These are phyloP conservation scores for Apiotrichum siamense DNA, from an alignment of 1,284 basidiomycete species.

Conservation along the genomic window DNA sequence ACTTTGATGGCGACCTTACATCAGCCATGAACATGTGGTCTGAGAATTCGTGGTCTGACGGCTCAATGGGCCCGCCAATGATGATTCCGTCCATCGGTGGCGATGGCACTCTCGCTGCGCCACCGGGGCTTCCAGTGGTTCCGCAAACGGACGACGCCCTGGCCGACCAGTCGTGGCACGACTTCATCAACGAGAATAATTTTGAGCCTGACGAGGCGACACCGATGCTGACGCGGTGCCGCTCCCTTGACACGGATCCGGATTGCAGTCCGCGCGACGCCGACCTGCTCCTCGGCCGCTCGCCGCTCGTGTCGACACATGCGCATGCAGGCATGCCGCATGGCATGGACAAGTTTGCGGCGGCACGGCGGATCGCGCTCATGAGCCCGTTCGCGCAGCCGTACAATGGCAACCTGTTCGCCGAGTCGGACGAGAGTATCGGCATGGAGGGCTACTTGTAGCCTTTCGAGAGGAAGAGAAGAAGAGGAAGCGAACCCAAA, in stretches of 20 bases:
- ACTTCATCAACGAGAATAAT: constrained; percentile 22
- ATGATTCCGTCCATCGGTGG: background rate
- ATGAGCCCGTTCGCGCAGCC: constrained; percentile 19
- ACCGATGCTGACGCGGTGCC: constrained; percentile 17
- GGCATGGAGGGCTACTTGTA: constrained; percentile 7
- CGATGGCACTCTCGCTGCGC: background rate
- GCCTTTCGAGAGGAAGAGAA: too few species aligned
- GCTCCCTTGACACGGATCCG: constrained; percentile 20
- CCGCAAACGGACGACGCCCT: constrained; percentile 14
- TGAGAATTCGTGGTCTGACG: background rate
- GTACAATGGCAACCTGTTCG: constrained; percentile 19
- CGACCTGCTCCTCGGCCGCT: constrained; percentile 12
- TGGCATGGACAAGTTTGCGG: constrained; percentile 10
- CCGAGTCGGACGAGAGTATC: constrained; percentile 10
- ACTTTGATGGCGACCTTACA: constrained; percentile 12
- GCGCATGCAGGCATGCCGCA: constrained; percentile 4
- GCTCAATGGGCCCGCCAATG: background rate
- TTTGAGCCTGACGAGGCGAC: constrained; percentile 21
- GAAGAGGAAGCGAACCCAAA: too few species aligned
- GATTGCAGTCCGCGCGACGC: constrained; percentile 18
- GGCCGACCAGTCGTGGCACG: constrained; percentile 22
- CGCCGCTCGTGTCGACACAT: constrained; percentile 14
- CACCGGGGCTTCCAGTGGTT: background rate
- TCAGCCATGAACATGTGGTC: constrained; percentile 14
- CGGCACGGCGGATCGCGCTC: constrained; percentile 10